Evolutionary conservation across 768 basidiomycete genomes (phyloP), one percentile per base, ranked within the genome.

Genomic region (Trametes meyenii): DNA sequence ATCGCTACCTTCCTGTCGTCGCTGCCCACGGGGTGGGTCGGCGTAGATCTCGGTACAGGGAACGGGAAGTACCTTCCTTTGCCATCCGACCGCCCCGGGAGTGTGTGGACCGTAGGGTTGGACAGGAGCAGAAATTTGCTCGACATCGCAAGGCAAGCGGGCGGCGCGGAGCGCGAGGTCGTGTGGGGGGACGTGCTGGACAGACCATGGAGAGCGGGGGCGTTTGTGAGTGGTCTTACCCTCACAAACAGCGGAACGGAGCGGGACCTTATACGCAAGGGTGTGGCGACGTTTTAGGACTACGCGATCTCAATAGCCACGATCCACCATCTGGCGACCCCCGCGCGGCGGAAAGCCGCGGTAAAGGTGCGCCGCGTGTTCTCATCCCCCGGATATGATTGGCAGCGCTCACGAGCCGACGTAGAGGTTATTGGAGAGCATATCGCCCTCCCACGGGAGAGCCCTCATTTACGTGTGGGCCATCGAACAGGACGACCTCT

Each of bases 291-390:
- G 42, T 43, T n/a, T 19, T 66, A 98, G 96, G 94, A 98, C 77
- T 97, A 94, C 68, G 91, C 91, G 2, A 95, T 99, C 50, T 97
- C 96, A 4, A 96, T 99, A 64, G 97, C 97, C 26, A 98, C 96
- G 2, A 92, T 98, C 48, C 97, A 99, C 69, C 97, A 99, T 74
- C 81, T 99, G 5, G 87, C 94, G 3, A 96, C 94, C 0, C 80
- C 82, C 11, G 81, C 82, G 57, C 83, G 97, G 36, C 83, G 97
- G 19, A 81, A 78, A 63, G 71, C 79, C 17, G 89, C 94, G 2
- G 83, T 98, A 8, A 79, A 92, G 81, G 94, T 92, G 63, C 35
- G 75, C 69, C 7, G n/a, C 11, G 5, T 21, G 29, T 23, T 17
- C 5, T 19, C 26, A 3, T 21, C 6, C 16, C 50, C 5, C 48